Evolutionary conservation across 2,329 filamentous ascomycete species (phyloP), one percentile per base, ranked within the genome.

Genomic region (Fusarium drepaniforme): DNA sequence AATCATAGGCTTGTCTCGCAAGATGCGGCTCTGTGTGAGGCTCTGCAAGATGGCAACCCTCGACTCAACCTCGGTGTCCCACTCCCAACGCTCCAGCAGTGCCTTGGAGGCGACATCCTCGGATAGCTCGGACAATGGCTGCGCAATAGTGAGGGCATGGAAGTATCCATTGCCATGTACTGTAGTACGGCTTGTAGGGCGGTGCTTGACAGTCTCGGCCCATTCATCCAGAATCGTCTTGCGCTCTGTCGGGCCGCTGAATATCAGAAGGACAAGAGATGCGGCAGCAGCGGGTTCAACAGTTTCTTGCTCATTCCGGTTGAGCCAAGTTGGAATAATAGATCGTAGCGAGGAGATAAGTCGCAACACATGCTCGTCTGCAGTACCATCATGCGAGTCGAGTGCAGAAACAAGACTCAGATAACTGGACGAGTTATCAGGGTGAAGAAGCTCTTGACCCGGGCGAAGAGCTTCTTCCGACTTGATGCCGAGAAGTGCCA

Each of bases 21-120:
- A 80, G 6, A 89, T 80, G 8, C 83, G 82, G 67, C 86, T 88
- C 38, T 83, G 84, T 2, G 85, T 82, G 33, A 93, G 81, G 60
- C 88, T 89, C 68, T 88, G 86, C 15, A 92, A 82, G 30, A 93
- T 88, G 3, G 89, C 85, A 4, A 88, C 86, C 21, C 87, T 85
- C 5, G 86, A 89, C 13, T 91, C 89, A 18, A 91, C 83, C 25
- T 87, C 81, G 3, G 74, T 78, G 62, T 90, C 88, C 16, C 80
- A 81, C 2, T 78, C 77, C 91, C 91, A 93, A n/a, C 90, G 85
- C 57, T 85, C 81, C 18, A 86, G 77, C 15, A 92, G 80, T 4
- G 88, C 85, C 11, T 83, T 76, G 65, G 83, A 84, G n/a, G 86
- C 85, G 8, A 85, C 70, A 7, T 82, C 81, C 23, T 70, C 71